Evolutionary conservation across 2,329 filamentous ascomycete genomes (phyloP), one percentile per base, ranked within the genome.

Genomic region (Mycosphaerelloides madeirae): DNA sequence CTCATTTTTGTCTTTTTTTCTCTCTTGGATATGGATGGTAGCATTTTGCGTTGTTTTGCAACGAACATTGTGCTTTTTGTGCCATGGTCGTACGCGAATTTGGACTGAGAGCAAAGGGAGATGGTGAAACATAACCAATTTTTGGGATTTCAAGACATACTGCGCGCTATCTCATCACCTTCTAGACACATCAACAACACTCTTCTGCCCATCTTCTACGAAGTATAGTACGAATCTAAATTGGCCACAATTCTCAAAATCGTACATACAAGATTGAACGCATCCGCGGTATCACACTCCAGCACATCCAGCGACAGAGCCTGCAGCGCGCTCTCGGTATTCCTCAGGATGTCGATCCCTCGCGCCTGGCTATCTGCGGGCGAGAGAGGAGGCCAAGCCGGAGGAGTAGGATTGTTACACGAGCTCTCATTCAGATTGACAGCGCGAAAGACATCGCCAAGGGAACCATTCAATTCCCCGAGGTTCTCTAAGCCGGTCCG

Each of bases 311-410:
- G 35, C 22, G 44, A 43, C 37, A 49, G 35, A 3, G 36, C 46
- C 34, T 49, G 43, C 12, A 52, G 34, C 1, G 29, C 46, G 38
- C 25, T 34, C n/a, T 49, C 29, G 3, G 37, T 40, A 31, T 48
- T 33, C 11, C 46, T 44, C 25, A 52, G 28, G 6, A 52, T 49
- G 33, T 44, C 38, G 15, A 46, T 44, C n/a, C 42, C 49, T 3
- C 49, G 33, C n/a, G 38, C 37, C 29, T 44, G 31, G 5, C 37
- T 41, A 19, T 52, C 49, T 6, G 31, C 32, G 16, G 46, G 40
- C 14, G 43, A 39, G 9, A 32, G 43, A 11, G 44, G 41, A n/a
- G 40, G 44, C 43, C 46, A 49, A 11, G 44, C 8, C 22, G 43
- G 31, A 4, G 43, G 31, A 15, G 38, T 11, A 7, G 43, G 46